A percentile compares a stretch with the other conserved stretches of the same genome.
Evolutionary conservation across 305 asterid species (phyloP).

Genomic region (Fraxinus sp.): DNA sequence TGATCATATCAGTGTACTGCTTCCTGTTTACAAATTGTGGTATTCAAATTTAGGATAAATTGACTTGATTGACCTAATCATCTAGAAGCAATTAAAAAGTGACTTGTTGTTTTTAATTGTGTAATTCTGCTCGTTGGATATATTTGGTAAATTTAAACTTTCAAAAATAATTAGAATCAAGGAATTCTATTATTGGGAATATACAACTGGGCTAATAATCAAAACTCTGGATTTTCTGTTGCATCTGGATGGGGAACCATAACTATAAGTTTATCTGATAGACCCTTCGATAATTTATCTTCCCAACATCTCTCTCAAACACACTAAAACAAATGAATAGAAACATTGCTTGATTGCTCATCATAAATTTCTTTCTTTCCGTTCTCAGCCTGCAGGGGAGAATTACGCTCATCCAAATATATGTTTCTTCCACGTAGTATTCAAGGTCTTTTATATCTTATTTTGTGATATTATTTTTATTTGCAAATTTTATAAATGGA

Average conservation of each 20-base stretch:
- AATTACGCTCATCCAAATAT: constrained; percentile 80
- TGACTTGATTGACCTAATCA: not conserved
- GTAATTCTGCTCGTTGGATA: not conserved
- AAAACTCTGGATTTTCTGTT: not conserved
- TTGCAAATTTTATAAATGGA: constrained; percentile 17
- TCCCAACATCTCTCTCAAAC: not conserved
- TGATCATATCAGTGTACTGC: not conserved
- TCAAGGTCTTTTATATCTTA: constrained; percentile 54
- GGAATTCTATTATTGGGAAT: not conserved
- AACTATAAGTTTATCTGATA: not conserved
- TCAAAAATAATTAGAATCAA: not conserved
- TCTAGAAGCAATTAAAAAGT: not conserved
- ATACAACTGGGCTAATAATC: not conserved
- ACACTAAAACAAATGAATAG: not conserved
- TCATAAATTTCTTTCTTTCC: constrained; percentile 10
- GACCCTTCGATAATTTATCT: not conserved
- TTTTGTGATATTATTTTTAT: constrained; percentile 17
- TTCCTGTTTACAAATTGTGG: not conserved
- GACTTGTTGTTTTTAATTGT: not conserved
- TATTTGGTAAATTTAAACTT: not conserved
- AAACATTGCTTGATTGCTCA: constrained; percentile 5
- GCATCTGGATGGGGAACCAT: constrained; percentile 1
- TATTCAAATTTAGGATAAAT: not conserved
- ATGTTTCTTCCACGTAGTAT: constrained; percentile 88
- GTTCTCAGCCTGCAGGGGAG: constrained; percentile 75